Base-by-base conservation (phyloP, 345 rosid species). In the Toxicodendron radicans region DNA sequence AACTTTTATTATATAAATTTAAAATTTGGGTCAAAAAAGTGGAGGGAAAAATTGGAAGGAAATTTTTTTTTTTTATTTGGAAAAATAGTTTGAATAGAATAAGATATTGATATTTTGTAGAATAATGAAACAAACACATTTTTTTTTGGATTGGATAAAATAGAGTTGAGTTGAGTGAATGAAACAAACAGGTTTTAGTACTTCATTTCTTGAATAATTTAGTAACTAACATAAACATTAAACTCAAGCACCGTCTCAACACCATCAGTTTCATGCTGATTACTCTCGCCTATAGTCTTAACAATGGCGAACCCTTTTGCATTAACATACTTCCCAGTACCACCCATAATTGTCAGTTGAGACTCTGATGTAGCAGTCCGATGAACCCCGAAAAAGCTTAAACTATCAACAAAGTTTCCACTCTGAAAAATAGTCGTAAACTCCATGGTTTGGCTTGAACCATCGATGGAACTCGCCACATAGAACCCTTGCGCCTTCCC, bases 401-500 rank as follows among this genome's bases (percentile, higher is more conserved):
- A 72, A 53, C 82, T 79, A 62, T 82, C 83, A 4, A 33, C 74
- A 58, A 65, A 82, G 61, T 65, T 64, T 30, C 82, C 79, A 21
- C 58, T 51, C 24, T 64, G 41, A 58, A 82, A 82, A 83, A 82
- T 73, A 30, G 78, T 70, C 4, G 83, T 82, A 27, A 82, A 82
- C 13, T 74, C 76, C 80, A 82, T 72, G 0, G 79, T 78, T 18
- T 83, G 86, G 71, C 83, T 79, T 0, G 58, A 63, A 53, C 86
- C 86, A 68, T 83, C 86, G 0, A 79, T 66, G 11, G 86, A 79
- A 30, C 86, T 83, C 0, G 78, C 79, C 27, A 77, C 78, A 18
- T 79, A 83, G 62, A 74, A 83, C 41, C 86, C 86, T 27, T 83
- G 86, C 12, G 81, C 86, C 75, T 71, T 83, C 13, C 83, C 86